Evolutionary conservation across 2,329 filamentous ascomycete genomes (phyloP).

Genomic region (Ciborinia camelliae): DNA sequence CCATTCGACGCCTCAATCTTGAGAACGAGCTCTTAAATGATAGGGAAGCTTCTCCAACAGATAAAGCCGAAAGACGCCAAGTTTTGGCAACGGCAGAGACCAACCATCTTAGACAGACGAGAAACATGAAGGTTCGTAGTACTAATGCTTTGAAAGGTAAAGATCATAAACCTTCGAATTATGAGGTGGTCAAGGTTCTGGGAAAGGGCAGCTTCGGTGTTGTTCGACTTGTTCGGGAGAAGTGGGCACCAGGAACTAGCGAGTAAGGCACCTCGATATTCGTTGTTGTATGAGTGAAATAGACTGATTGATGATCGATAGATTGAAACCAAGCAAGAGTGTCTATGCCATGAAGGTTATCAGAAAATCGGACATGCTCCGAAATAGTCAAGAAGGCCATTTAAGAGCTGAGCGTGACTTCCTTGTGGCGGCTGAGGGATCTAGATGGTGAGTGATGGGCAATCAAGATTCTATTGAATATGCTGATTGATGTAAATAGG

Average conservation of each 20-base stretch:
- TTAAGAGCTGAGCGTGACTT: slow-evolving; percentile 89
- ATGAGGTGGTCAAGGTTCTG: slow-evolving; percentile 75
- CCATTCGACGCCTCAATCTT: slow-evolving; percentile 58
- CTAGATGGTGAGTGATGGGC: slow-evolving; percentile 59
- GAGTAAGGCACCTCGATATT: slow-evolving; percentile 22
- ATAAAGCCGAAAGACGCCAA: slow-evolving; percentile 52
- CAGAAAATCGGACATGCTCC: slow-evolving; percentile 87
- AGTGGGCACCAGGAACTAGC: slow-evolving; percentile 29
- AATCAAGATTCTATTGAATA: neutral
- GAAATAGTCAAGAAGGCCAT: slow-evolving; percentile 88
- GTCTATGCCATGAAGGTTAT: slow-evolving; percentile 98
- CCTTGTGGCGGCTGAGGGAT: slow-evolving; percentile 82
- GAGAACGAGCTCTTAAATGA: slow-evolving; percentile 59
- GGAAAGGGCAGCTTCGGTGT: slow-evolving; percentile 95
- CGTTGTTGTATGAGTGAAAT: neutral
- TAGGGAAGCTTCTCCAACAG: slow-evolving; percentile 40
- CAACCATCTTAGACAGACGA: slow-evolving; percentile 68
- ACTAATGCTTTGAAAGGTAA: slow-evolving; percentile 38
- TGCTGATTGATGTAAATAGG: slow-evolving; percentile 44
- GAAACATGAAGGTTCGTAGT: slow-evolving; percentile 64
- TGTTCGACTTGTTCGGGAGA: slow-evolving; percentile 79
- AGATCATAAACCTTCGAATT: slow-evolving; percentile 58
- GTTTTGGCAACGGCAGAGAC: slow-evolving; percentile 67
- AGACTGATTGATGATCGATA: neutral
- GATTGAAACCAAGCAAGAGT: slow-evolving; percentile 42